These are phyloP conservation scores for Plasmodium coatneyi DNA, from an alignment of 169 alveolate genomes.

Conservation along the genomic window DNA sequence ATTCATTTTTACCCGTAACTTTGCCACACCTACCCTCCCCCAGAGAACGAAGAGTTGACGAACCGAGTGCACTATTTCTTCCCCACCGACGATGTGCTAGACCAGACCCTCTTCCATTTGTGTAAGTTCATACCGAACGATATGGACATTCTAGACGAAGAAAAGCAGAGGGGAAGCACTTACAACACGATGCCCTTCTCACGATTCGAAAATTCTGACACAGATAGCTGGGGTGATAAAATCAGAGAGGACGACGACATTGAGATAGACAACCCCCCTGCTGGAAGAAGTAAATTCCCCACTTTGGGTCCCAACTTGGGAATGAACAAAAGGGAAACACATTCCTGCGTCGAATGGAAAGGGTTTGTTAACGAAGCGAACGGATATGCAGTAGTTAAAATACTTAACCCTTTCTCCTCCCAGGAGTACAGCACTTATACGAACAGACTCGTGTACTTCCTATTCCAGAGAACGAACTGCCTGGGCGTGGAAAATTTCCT, in stretches of 20 bases:
- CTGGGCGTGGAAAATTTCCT: slow-evolving; percentile 26
- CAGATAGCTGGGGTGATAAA: slow-evolving; percentile 40
- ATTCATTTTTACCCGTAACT: neutral
- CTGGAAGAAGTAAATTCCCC: neutral
- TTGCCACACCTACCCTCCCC: neutral
- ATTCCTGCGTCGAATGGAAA: slow-evolving; percentile 61
- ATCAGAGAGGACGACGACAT: slow-evolving; percentile 17
- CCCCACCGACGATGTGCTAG: slow-evolving; percentile 33
- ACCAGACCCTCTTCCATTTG: slow-evolving; percentile 45
- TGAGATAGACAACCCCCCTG: neutral
- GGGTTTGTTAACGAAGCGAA: slow-evolving; percentile 71
- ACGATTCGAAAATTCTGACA: slow-evolving; percentile 24
- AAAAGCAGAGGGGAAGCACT: neutral
- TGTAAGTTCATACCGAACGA: slow-evolving; percentile 53
- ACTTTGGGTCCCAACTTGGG: neutral
- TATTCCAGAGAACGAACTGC: slow-evolving; percentile 56
- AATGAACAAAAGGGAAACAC: neutral
- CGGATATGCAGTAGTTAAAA: slow-evolving; percentile 67
- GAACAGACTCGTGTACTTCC: slow-evolving; percentile 56
- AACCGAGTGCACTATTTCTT: slow-evolving; percentile 57
- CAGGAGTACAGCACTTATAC: slow-evolving; percentile 61
- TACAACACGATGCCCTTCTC: neutral
- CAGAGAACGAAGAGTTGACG: slow-evolving; percentile 26
- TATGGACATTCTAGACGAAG: slow-evolving; percentile 24
- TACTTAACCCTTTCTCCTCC: slow-evolving; percentile 39